Percentiles rank a stretch among this genome's conserved stretches.
Conservation (phyloP, 2,329 filamentous ascomycete species). For the Beauveria brongniartii region DNA sequence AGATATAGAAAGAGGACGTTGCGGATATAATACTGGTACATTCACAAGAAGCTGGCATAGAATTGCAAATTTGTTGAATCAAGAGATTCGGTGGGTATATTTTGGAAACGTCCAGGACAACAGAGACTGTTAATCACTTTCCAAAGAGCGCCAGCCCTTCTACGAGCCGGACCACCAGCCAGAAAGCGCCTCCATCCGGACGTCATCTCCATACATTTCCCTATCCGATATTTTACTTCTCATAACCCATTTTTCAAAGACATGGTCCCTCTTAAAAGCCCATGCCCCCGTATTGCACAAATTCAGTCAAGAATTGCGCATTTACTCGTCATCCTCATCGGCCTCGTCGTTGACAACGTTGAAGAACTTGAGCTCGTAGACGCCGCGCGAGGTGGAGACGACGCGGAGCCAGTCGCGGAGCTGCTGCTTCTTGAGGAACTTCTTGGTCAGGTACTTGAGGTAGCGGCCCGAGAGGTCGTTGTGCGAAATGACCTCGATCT, state of each 20-base stretch:
- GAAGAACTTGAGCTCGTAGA: constrained; percentile 99
- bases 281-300: background rate
- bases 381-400: constrained; percentile 93
- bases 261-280: background rate
- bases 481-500: constrained; percentile 96
- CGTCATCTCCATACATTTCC: background rate
- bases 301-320: constrained; percentile 12
- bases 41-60: background rate
- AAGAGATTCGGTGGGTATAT: constrained; percentile 9
- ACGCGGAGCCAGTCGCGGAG: constrained; percentile 99
- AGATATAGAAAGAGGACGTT: background rate
- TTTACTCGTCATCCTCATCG: constrained; percentile 97
- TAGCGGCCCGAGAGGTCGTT: constrained; percentile 98
- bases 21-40: background rate
- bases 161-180: constrained; percentile 1
- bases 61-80: background rate
- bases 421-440: constrained; percentile 99
- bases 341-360: constrained; percentile 98
- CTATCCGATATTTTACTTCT: background rate
- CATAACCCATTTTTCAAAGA: background rate
- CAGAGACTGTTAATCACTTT: background rate
- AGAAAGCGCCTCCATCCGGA: background rate
- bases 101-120: background rate
- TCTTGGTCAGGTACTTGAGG: constrained; percentile 99
- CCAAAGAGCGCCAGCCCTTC: background rate